These are phyloP conservation scores for Ogataea hybrid DNA, from an alignment of 1,139 yeast species.

Conservation along the genomic window DNA sequence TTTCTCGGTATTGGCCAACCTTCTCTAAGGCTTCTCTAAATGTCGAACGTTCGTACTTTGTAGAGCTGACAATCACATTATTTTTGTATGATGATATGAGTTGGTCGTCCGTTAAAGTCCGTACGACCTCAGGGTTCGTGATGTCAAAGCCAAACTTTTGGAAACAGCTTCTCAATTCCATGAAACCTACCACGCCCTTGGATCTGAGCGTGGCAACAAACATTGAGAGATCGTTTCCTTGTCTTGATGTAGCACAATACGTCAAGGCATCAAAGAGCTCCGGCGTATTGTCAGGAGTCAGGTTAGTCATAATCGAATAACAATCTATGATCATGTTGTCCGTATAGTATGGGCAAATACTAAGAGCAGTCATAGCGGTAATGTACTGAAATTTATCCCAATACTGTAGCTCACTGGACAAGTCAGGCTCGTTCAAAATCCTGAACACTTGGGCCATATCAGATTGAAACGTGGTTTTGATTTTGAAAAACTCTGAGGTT, in stretches of 20 bases:
- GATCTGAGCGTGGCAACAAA: slow-evolving; percentile 52
- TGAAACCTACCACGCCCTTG: slow-evolving; percentile 60
- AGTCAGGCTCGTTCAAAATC: slow-evolving; percentile 25
- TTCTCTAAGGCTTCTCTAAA: slow-evolving; percentile 40
- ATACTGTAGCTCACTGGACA: slow-evolving; percentile 17
- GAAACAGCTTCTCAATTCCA: slow-evolving; percentile 58
- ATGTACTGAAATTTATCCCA: slow-evolving; percentile 28
- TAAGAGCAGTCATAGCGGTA: slow-evolving; percentile 49
- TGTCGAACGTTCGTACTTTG: slow-evolving; percentile 24
- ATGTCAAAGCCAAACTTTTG: slow-evolving; percentile 48
- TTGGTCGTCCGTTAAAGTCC: slow-evolving; percentile 26
- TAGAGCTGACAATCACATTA: slow-evolving; percentile 21
- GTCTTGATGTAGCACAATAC: slow-evolving; percentile 44
- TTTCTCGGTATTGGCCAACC: slow-evolving; percentile 47
- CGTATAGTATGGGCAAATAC: slow-evolving; percentile 55
- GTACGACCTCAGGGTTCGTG: slow-evolving; percentile 20
- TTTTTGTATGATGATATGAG: slow-evolving; percentile 26
- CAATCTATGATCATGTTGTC: slow-evolving; percentile 62
- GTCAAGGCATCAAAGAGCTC: slow-evolving; percentile 68
- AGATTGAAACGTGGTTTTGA: slow-evolving; percentile 12
- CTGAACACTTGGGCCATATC: slow-evolving; percentile 25
- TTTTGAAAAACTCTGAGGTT: slow-evolving; percentile 21
- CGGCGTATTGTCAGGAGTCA: slow-evolving; percentile 56
- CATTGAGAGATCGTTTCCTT: slow-evolving; percentile 46
- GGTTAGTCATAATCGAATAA: slow-evolving; percentile 51